These are phyloP conservation scores for Plenodomus tracheiphilus DNA, from an alignment of 2,329 filamentous ascomycete species.

Conservation along the genomic window DNA sequence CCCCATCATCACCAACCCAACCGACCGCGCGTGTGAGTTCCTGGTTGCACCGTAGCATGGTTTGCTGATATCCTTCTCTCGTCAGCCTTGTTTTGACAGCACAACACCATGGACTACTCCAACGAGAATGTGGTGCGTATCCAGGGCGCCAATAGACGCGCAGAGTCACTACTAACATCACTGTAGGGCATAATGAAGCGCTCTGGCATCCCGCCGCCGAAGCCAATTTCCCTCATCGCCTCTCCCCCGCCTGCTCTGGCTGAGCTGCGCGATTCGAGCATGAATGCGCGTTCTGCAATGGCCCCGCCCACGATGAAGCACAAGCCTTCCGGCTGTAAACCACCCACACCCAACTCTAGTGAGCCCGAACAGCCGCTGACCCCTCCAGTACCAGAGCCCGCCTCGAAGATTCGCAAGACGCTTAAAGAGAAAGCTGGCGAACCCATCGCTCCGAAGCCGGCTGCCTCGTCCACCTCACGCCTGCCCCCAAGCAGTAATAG, in stretches of 20 bases:
- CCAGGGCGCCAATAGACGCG: constrained; percentile 3
- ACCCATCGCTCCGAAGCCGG: constrained; percentile 46
- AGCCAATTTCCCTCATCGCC: constrained; percentile 26
- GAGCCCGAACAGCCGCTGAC: constrained; percentile 21
- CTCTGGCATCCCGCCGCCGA: constrained; percentile 36
- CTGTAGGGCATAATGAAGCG: constrained; percentile 29
- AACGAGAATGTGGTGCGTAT: constrained; percentile 38
- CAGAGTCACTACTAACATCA: constrained; percentile 15
- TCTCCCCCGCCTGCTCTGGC: constrained; percentile 44
- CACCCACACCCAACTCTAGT: constrained; percentile 11
- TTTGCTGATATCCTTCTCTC: constrained; percentile 14
- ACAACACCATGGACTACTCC: constrained; percentile 22
- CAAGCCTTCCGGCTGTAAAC: constrained; percentile 55
- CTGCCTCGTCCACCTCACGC: constrained; percentile 49
- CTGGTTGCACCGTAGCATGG: constrained; percentile 5
- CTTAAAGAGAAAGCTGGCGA: constrained; percentile 54
- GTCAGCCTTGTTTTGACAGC: constrained; percentile 4
- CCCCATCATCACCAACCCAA: background rate
- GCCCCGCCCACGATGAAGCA: constrained; percentile 56
- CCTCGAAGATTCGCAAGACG: constrained; percentile 55
- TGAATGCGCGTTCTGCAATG: constrained; percentile 58
- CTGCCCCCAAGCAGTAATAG: constrained; percentile 49
- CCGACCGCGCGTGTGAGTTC: constrained; percentile 5
- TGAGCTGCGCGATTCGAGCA: constrained; percentile 57
- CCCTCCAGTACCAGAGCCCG: constrained; percentile 50